Conservation (phyloP, 495 filamentous ascomycete species). For the Ascodesmis nigricans region DNA sequence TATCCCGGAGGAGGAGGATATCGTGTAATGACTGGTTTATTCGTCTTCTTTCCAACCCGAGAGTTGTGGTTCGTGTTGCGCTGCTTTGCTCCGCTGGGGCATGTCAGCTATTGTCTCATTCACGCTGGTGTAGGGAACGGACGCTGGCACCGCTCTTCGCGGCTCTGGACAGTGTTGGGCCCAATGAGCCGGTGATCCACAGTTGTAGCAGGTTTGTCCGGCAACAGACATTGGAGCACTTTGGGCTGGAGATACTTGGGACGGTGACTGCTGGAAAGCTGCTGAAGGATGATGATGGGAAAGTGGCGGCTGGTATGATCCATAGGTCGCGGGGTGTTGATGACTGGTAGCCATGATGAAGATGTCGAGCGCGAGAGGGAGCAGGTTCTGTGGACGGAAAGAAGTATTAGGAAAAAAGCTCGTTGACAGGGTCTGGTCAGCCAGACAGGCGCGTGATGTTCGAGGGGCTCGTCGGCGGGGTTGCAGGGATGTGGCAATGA, state of each 20-base stretch:
- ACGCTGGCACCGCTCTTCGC: constrained; percentile 33
- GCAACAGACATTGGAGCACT: constrained; percentile 9
- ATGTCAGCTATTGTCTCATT: constrained; percentile 1
- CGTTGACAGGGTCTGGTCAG: too few relatives aligned
- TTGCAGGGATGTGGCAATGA: too few relatives aligned
- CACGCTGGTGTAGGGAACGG: constrained; percentile 23
- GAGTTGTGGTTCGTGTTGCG: constrained; percentile 15
- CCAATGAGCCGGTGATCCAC: constrained; percentile 25
- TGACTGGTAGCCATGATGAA: background rate
- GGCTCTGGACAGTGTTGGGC: constrained; percentile 29
- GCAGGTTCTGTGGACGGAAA: too few relatives aligned
- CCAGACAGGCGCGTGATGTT: too few relatives aligned
- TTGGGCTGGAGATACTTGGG: constrained; percentile 12
- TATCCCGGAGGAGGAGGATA: constrained; percentile 22
- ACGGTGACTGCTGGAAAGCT: constrained; percentile 9
- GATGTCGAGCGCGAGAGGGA: too few relatives aligned
- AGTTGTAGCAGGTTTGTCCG: constrained; percentile 27
- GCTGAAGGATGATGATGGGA: constrained; percentile 15
- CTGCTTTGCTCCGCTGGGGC: constrained; percentile 3
- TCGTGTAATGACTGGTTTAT: constrained; percentile 24
- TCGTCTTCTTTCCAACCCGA: constrained; percentile 18
- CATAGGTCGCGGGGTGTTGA: constrained; percentile 11
- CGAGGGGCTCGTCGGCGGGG: too few relatives aligned
- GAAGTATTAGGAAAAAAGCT: too few relatives aligned
- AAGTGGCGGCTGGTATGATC: constrained; percentile 18